phyloP scores from a whole-genome alignment of 495 filamentous ascomycete species.

The Aspergillus steynii region DNA sequence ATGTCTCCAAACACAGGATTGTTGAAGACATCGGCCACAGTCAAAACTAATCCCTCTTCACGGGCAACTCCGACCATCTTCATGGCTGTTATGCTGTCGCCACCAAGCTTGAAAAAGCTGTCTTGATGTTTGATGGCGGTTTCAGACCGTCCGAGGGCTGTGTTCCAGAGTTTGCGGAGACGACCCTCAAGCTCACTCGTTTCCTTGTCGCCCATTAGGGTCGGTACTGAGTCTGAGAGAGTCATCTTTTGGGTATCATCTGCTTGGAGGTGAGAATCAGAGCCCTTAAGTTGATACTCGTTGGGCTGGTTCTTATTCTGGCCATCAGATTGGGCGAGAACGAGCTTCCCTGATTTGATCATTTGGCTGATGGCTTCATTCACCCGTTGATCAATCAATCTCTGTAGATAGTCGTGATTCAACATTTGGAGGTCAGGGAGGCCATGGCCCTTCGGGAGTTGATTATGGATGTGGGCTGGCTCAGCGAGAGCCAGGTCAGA shows the following conservation, averaged over 20 bases:
- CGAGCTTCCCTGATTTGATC: slow-evolving; percentile 37
- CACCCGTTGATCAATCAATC: slow-evolving; percentile 44
- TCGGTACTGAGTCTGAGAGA: slow-evolving; percentile 17
- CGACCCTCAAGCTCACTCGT: slow-evolving; percentile 30
- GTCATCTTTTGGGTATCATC: slow-evolving; percentile 1
- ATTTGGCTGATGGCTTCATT: slow-evolving; percentile 41
- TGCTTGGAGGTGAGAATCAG: slow-evolving; percentile 20
- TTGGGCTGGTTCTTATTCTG: slow-evolving; percentile 12
- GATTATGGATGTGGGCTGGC: neutral
- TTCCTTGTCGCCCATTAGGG: slow-evolving; percentile 17
- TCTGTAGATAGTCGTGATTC: slow-evolving; percentile 32
- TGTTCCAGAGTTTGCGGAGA: slow-evolving; percentile 48
- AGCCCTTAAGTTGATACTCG: slow-evolving; percentile 15
- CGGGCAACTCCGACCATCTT: slow-evolving; percentile 61
- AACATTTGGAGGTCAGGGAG: slow-evolving; percentile 13
- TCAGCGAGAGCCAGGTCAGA: slow-evolving; percentile 24
- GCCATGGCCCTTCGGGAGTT: neutral
- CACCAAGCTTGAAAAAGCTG: slow-evolving; percentile 52
- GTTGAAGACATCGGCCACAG: slow-evolving; percentile 55
- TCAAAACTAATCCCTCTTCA: slow-evolving; percentile 54
- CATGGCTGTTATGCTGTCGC: slow-evolving; percentile 66
- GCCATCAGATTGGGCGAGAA: slow-evolving; percentile 22
- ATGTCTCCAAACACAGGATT: slow-evolving; percentile 50
- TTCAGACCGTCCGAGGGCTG: slow-evolving; percentile 41
- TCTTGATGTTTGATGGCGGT: slow-evolving; percentile 41